Percentiles rank a stretch among this genome's conserved stretches.
Conservation (phyloP, 352 stramenopile genomes). For the Phytophthora europaea region DNA sequence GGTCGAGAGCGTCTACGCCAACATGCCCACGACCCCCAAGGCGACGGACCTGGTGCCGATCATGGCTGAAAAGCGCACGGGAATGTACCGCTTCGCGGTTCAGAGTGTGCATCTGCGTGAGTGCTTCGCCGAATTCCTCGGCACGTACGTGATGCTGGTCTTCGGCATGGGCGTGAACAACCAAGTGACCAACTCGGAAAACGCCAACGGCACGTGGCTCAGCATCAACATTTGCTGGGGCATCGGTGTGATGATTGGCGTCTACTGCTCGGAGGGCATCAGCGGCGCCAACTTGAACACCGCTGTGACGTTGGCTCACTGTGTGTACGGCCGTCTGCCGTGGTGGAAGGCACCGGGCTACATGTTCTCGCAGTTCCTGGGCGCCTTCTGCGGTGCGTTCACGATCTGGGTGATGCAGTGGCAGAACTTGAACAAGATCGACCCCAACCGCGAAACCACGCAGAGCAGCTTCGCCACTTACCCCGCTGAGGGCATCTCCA, state of each 20-base stretch:
- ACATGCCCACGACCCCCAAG: conserved; percentile 32
- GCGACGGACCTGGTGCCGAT: background rate
- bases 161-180: conserved; percentile 72
- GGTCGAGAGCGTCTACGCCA: conserved; percentile 25
- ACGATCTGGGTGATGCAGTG: conserved; percentile 60
- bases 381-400: conserved; percentile 46
- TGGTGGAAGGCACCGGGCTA: conserved; percentile 60
- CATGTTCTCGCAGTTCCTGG: conserved; percentile 51
- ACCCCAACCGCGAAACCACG: conserved; percentile 50
- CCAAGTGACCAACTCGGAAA: conserved; percentile 57
- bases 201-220: conserved; percentile 57
- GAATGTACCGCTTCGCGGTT: conserved; percentile 11
- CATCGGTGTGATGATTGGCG: conserved; percentile 56
- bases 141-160: conserved; percentile 40
- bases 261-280: conserved; percentile 54
- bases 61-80: conserved; percentile 1
- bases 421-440: conserved; percentile 49
- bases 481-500: conserved; percentile 48
- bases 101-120: conserved; percentile 40
- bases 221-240: conserved; percentile 66
- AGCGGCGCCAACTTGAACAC: conserved; percentile 53
- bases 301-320: conserved; percentile 56
- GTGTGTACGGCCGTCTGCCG: conserved; percentile 47
- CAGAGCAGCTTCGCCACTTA: conserved; percentile 56
- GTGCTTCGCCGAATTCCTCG: conserved; percentile 56